Evolutionary conservation across 768 basidiomycete genomes (phyloP), one percentile per base, ranked within the genome.

Genomic region (Suillus occidentalis): DNA sequence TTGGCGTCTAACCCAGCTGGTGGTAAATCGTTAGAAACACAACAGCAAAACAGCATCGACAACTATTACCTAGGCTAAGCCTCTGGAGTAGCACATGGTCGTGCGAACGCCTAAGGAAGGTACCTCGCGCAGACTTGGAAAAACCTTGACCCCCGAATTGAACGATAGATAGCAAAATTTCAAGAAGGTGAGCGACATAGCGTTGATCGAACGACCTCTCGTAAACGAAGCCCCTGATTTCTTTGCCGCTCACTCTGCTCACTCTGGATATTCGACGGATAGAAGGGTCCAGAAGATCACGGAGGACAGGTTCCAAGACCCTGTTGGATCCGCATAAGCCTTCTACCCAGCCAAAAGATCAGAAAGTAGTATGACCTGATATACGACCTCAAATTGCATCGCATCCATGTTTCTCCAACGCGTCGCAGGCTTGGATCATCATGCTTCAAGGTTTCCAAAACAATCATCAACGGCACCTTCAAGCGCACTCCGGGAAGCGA

Each of bases 371-470:
- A 62, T 42, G 76, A 95, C 95, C 96, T 87, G 64, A 95, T 80
- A 73, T 97, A 97, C 2, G 95, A 96, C 73, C 91, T 92, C 37
- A 98, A 82, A 70, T 89, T 94, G 72, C 94, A 95, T 34, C 96
- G 86, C 91, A 99, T 95, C 97, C 97, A 99, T 0, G 95, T 95
- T 75, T 99, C 97, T 16, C 92, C 93, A 39, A 92, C 82, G 13
- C 94, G 85, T 34, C 91, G 88, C 12, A 91, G 75, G 65, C 78
- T 79, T 9, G 94, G 91, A 68, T 94, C 89, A 39, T 89, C 87
- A 45, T 83, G 89, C 70, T 89, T 89, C 57, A 98, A 77, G 0
- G 89, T 88, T 71, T 97, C 95, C 59, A 99, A 77, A 37, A 97
- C 88, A 52, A 89, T 86, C 84, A 95, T 89, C 85, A 98, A 84